phyloP scores from a whole-genome alignment of 805 yeast genomes.

The Metschnikowia peoriensis region DNA sequence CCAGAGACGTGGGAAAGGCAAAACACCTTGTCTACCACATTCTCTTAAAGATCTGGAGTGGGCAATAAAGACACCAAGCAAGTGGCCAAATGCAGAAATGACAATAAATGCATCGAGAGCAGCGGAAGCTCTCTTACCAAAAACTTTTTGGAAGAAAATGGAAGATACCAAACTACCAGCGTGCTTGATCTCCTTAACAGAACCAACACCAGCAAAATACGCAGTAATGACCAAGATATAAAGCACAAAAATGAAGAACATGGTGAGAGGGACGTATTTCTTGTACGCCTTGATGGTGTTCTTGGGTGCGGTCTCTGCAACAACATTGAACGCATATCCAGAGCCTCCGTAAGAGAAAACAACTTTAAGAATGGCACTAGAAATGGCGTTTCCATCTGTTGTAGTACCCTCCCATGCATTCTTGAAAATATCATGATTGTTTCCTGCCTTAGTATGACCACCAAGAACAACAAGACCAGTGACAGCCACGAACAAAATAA shows the following conservation, averaged over 20 bases:
- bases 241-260: constrained; percentile 29
- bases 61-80: constrained; percentile 27
- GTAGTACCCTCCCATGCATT: constrained; percentile 43
- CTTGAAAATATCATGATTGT: constrained; percentile 33
- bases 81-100: constrained; percentile 32
- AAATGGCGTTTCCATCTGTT: constrained; percentile 40
- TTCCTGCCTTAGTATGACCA: constrained; percentile 32
- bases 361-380: constrained; percentile 44
- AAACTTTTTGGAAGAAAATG: constrained; percentile 29
- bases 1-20: constrained; percentile 30
- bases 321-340: constrained; percentile 38
- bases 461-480: constrained; percentile 37
- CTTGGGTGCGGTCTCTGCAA: constrained; percentile 28
- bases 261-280: constrained; percentile 29
- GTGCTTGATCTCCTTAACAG: constrained; percentile 24
- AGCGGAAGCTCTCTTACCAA: constrained; percentile 26
- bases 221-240: constrained; percentile 35
- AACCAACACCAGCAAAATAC: constrained; percentile 29
- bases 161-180: constrained; percentile 32
- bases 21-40: constrained; percentile 34
- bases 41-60: constrained; percentile 33
- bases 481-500: constrained; percentile 31
- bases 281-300: constrained; percentile 27
- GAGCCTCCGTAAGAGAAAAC: constrained; percentile 45
- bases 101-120: constrained; percentile 28